Evolutionary conservation across 2,329 filamentous ascomycete genomes (phyloP), one percentile per base, ranked within the genome.

Genomic region (Bipolaris sorokiniana): DNA sequence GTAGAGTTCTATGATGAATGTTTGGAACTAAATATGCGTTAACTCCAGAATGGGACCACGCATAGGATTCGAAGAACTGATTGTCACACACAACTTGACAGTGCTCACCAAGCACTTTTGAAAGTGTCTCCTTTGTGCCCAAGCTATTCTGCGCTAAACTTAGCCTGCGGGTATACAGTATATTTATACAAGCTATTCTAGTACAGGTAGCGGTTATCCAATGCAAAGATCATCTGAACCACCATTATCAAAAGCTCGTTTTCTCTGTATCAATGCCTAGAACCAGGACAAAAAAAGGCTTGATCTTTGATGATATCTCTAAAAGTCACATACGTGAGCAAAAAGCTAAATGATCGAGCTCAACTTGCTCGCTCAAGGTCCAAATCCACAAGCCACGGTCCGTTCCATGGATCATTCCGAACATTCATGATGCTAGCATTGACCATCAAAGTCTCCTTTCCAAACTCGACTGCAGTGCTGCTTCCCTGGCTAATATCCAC

Each of bases 361-460:
- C 26, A 51, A 5, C 42, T 37, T 22, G 63, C 64, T 48, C 33
- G 65, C 23, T 70, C 67, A 1, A 77, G 61, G 68, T 86, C 81
- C 50, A 86, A 42, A 73, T 86, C 83, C 28, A 87, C 77, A 40
- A 86, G 56, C 82, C 83, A 86, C 1, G 84, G 82, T 36, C 79
- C 81, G 70, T 87, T 82, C 28, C 70, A 61, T 6, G 83, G 79
- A 33, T 71, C 66, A 70, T 86, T 85, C 11, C 61, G 59, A 11
- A 82, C 67, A 36, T 79, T 79, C 76, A 86, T 82, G 48, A 87
- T 82, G 63, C 83, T 82, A 2, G 84, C 84, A 73, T 87, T 87
- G 10, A 86, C 78, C 72, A 86, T 82, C 37, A 86, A 56, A 3
- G 84, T 86, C 69, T 86, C 82, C 53, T 79, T 70, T 0, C 83